A percentile compares a stretch with the other conserved stretches of the same genome.
These are phyloP conservation scores for Pseudoturritis turrita DNA, from an alignment of 345 rosid genomes.

Conservation along the genomic window DNA sequence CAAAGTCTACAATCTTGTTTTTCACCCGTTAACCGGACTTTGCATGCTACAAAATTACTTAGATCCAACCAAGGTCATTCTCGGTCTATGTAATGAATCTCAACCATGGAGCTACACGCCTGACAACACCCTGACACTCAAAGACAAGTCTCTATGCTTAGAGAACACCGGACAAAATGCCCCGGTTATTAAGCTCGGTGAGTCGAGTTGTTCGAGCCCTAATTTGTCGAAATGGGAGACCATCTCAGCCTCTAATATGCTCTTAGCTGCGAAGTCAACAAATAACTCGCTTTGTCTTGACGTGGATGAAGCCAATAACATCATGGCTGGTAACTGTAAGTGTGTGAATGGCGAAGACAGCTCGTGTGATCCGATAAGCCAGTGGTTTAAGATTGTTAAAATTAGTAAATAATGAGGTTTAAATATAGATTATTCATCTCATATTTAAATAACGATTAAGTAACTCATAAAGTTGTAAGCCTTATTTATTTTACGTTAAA, in stretches of 20 bases:
- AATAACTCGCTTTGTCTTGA: slow-evolving; percentile 55
- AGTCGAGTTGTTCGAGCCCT: slow-evolving; percentile 34
- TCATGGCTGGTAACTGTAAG: slow-evolving; percentile 41
- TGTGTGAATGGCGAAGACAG: slow-evolving; percentile 41
- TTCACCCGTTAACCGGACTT: slow-evolving; percentile 71
- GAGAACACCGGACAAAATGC: slow-evolving; percentile 30
- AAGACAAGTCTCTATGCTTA: slow-evolving; percentile 57
- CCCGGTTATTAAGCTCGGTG: slow-evolving; percentile 44
- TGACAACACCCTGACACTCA: slow-evolving; percentile 36
- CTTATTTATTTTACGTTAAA: background rate
- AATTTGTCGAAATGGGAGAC: slow-evolving; percentile 49
- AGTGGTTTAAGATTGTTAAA: slow-evolving; percentile 65
- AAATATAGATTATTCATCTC: background rate
- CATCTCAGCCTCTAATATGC: slow-evolving; percentile 75
- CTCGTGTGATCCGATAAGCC: slow-evolving; percentile 51
- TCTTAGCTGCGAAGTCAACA: slow-evolving; percentile 41
- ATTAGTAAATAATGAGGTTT: slow-evolving; percentile 28
- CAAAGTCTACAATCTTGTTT: slow-evolving; percentile 49
- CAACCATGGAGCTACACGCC: slow-evolving; percentile 60
- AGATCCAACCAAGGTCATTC: slow-evolving; percentile 27
- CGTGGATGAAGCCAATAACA: slow-evolving; percentile 38
- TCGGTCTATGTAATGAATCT: slow-evolving; percentile 64
- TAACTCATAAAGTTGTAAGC: background rate
- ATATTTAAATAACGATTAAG: background rate
- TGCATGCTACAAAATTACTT: slow-evolving; percentile 42